Conservation (phyloP, 352 stramenopile species). For the Elongisporangium prolatum region DNA sequence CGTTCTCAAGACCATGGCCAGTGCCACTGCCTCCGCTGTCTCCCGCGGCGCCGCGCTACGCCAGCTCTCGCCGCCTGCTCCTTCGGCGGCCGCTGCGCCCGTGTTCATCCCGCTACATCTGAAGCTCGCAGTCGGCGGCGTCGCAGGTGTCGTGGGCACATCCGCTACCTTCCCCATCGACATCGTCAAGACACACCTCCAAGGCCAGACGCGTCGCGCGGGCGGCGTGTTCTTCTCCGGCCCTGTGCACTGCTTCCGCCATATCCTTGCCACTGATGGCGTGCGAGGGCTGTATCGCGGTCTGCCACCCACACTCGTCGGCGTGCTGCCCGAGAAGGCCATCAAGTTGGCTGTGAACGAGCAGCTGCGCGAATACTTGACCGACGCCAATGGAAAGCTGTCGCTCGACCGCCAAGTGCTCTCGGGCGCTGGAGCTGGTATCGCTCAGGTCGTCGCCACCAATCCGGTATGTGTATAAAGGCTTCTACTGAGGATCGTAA, state of each 20-base stretch:
- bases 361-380: slow-evolving; percentile 71
- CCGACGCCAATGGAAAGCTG: slow-evolving; percentile 59
- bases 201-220: slow-evolving; percentile 54
- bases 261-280: slow-evolving; percentile 70
- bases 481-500: no score
- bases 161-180: slow-evolving; percentile 89
- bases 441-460: slow-evolving; percentile 81
- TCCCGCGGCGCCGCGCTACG: slow-evolving; percentile 11
- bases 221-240: slow-evolving; percentile 45
- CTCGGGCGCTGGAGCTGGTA: slow-evolving; percentile 61
- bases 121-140: slow-evolving; percentile 81
- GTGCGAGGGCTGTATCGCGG: slow-evolving; percentile 71
- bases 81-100: slow-evolving; percentile 2
- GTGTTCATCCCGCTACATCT: slow-evolving; percentile 65
- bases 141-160: slow-evolving; percentile 84
- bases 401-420: slow-evolving; percentile 58
- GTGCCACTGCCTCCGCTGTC: slow-evolving; percentile 1
- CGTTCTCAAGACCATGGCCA: not conserved
- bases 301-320: slow-evolving; percentile 72
- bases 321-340: slow-evolving; percentile 86
- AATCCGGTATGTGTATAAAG: slow-evolving; percentile 77
- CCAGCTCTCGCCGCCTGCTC: slow-evolving; percentile 12
- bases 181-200: slow-evolving; percentile 91
- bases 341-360: slow-evolving; percentile 93
- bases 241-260: slow-evolving; percentile 60